Base-by-base conservation (phyloP, 495 filamentous ascomycete genomes). In the Neohortaea acidophila region DNA sequence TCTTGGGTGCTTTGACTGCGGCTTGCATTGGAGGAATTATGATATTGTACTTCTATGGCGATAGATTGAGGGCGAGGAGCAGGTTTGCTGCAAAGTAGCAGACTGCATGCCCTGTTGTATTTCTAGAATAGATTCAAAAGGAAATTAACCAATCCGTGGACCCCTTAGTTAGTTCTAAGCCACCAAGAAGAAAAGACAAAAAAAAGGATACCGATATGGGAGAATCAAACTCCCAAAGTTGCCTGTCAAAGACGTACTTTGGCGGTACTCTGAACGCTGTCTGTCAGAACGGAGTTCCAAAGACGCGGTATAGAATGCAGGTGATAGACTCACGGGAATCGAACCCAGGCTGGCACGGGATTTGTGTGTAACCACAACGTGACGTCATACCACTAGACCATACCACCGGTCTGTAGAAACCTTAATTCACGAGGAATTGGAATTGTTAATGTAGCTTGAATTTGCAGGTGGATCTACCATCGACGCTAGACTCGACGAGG, bases 1-100 rank as follows among this genome's bases (percentile, higher is more conserved):
- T 78, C 20, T 59, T 78, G 5, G 75, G 59, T 45, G 73, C 66
- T 3, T 40, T 78, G 38, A 73, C 62, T 36, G 59, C 66, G 13
- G 63, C 65, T 33, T 70, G 72, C 40, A 61, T 73, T 40, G 47
- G 67, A 21, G 75, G 73, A 2, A 68, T 77, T 33, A 72, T 63
- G 48, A 45, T 58, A 21, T 51, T 79, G 31, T 79, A 62, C 35
- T 62, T 60, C 41, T 67, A 52, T 39, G 72, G 73, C 3, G 66
- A 56, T 12, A 60, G 49, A 46, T 44, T 77, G 47, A 62, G 75
- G 59, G 69, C 66, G 48, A 73, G 59, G 40, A 54, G 49, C 28
- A 45, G 48, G 45, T 62, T 59, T 41, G 47, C 59, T 20, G 55
- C 55, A 14, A 56, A 61, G 46, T 59, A 40, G n/a, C n/a, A n/a